Percentiles rank a stretch among this genome's conserved stretches.
Evolutionary conservation across 305 asterid species (phyloP).

Genomic region (Striga hermonthica): DNA sequence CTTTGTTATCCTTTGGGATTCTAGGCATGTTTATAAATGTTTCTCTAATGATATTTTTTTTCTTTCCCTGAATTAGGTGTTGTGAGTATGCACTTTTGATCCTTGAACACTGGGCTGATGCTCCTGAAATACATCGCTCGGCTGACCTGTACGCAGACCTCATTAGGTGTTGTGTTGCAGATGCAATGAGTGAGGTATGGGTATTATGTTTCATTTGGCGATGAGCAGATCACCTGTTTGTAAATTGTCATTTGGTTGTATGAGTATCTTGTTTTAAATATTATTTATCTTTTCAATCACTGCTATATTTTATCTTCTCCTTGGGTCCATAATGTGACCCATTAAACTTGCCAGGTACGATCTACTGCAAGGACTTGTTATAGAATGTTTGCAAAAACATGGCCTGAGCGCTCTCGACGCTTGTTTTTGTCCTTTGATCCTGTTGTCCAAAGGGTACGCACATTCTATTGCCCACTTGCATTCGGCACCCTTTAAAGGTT

Average conservation of each 20-base stretch:
- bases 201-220: slow-evolving; percentile 11
- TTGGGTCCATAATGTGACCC: slow-evolving; percentile 30
- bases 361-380: slow-evolving; percentile 94
- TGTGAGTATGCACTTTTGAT: slow-evolving; percentile 92
- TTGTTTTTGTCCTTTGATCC: slow-evolving; percentile 84
- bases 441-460: slow-evolving; percentile 87
- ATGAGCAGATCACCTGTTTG: slow-evolving; percentile 19
- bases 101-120: slow-evolving; percentile 97
- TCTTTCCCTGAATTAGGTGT: slow-evolving; percentile 47
- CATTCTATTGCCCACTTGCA: slow-evolving; percentile 25
- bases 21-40: too few relatives aligned
- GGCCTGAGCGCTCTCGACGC: slow-evolving; percentile 99
- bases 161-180: slow-evolving; percentile 85
- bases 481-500: slow-evolving; percentile 28
- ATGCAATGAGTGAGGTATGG: slow-evolving; percentile 95
- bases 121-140: slow-evolving; percentile 93
- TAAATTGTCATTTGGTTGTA: slow-evolving; percentile 14
- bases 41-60: too few relatives aligned
- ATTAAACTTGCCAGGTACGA: slow-evolving; percentile 60
- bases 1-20: slow-evolving; percentile 7
- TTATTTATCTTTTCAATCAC: neutral
- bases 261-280: slow-evolving; percentile 6
- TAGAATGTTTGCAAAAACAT: slow-evolving; percentile 92
- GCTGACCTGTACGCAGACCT: slow-evolving; percentile 94
- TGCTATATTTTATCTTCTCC: slow-evolving; percentile 26